These are phyloP conservation scores for Logfia minima DNA, from an alignment of 129 eudicot species.

Conservation along the genomic window DNA sequence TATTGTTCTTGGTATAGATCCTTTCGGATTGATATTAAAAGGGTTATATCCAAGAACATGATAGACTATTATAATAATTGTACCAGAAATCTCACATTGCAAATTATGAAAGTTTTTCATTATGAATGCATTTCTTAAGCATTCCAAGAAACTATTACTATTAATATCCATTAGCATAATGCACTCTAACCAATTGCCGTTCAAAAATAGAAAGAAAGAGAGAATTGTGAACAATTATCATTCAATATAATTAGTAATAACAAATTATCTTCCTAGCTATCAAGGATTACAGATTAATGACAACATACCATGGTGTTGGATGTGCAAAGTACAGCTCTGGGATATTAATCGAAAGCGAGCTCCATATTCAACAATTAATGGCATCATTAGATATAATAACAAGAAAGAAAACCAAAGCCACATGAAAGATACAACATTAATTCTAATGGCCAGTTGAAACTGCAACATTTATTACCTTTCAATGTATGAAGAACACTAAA, in stretches of 20 bases:
- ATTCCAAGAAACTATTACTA: neutral
- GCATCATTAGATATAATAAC: slow-evolving; percentile 1
- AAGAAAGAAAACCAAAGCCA: neutral
- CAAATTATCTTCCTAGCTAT: neutral
- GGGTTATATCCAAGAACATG: neutral
- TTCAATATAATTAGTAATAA: neutral
- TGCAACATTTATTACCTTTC: slow-evolving; percentile 25
- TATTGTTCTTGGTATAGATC: neutral
- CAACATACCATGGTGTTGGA: slow-evolving; percentile 20
- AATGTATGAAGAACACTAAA: slow-evolving; percentile 19
- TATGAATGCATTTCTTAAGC: neutral
- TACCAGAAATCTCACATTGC: neutral
- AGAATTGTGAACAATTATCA: neutral
- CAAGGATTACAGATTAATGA: neutral
- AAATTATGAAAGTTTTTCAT: neutral
- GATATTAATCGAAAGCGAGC: slow-evolving; percentile 6
- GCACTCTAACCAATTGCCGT: no score
- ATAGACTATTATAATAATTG: neutral
- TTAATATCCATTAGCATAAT: neutral
- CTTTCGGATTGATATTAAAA: neutral
- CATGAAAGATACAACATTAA: neutral
- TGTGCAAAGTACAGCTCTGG: neutral
- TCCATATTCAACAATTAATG: neutral
- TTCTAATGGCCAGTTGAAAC: slow-evolving; percentile 14
- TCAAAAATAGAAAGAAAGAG: no score